These are phyloP conservation scores for Cryptococcus sp. DNA, from an alignment of 1,284 basidiomycete species.

Conservation along the genomic window DNA sequence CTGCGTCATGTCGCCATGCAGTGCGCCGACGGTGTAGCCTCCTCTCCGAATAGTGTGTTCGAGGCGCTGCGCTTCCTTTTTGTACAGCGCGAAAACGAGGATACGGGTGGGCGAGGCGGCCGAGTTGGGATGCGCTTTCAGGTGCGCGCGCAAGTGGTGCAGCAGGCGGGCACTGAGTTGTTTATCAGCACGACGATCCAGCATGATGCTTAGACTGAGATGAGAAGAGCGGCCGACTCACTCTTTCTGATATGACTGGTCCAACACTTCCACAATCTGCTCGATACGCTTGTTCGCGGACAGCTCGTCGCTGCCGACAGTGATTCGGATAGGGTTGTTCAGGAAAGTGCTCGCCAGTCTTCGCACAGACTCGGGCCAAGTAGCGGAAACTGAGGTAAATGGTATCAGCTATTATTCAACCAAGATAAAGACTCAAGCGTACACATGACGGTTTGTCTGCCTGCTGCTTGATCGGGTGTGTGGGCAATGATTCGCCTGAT, in stretches of 20 bases:
- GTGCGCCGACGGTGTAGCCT: slow-evolving; percentile 81
- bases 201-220: not conserved
- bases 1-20: slow-evolving; percentile 94
- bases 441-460: slow-evolving; percentile 92
- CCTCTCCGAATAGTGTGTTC: slow-evolving; percentile 75
- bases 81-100: slow-evolving; percentile 95
- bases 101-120: slow-evolving; percentile 64
- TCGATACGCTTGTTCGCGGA: slow-evolving; percentile 89
- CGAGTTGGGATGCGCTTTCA: slow-evolving; percentile 56
- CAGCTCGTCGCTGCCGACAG: slow-evolving; percentile 93
- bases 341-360: slow-evolving; percentile 90
- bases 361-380: slow-evolving; percentile 96
- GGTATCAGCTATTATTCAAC: slow-evolving; percentile 3
- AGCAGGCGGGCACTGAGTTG: slow-evolving; percentile 65
- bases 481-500: slow-evolving; percentile 87
- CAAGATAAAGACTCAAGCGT: slow-evolving; percentile 45
- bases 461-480: slow-evolving; percentile 63
- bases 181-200: not conserved
- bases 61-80: slow-evolving; percentile 91
- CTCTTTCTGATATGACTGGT: slow-evolving; percentile 86
- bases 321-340: slow-evolving; percentile 81
- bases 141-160: slow-evolving; percentile 66
- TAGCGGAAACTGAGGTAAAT: slow-evolving; percentile 75
- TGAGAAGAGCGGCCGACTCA: slow-evolving; percentile 44
- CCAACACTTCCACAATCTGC: slow-evolving; percentile 80